Evolutionary conservation across 2,329 filamentous ascomycete species (phyloP).

Genomic region (Cladosporium sp.): DNA sequence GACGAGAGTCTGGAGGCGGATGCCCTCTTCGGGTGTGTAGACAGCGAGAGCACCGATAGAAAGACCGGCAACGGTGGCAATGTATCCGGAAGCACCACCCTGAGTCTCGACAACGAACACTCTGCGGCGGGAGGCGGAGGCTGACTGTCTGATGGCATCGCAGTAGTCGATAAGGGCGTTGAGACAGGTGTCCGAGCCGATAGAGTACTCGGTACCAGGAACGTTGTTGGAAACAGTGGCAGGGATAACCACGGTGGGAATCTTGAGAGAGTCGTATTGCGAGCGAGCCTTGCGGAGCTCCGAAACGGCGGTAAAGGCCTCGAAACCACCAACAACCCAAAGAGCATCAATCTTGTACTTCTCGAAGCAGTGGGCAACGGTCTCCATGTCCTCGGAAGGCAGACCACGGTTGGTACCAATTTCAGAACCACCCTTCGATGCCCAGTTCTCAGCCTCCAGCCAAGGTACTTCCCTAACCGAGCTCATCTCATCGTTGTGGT

Average conservation of each 20-base stretch:
- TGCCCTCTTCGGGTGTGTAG: slow-evolving; percentile 95
- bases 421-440: slow-evolving; percentile 92
- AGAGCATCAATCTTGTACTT: slow-evolving; percentile 86
- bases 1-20: slow-evolving; percentile 88
- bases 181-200: slow-evolving; percentile 93
- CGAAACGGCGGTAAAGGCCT: slow-evolving; percentile 88
- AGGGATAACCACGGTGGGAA: slow-evolving; percentile 84
- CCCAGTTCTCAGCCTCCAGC: slow-evolving; percentile 94
- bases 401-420: slow-evolving; percentile 96
- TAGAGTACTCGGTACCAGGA: slow-evolving; percentile 92
- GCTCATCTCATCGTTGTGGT: slow-evolving; percentile 76
- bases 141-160: slow-evolving; percentile 95
- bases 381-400: slow-evolving; percentile 79
- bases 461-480: slow-evolving; percentile 83
- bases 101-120: slow-evolving; percentile 99
- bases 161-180: slow-evolving; percentile 95
- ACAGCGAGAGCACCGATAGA: slow-evolving; percentile 89
- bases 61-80: slow-evolving; percentile 84
- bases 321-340: slow-evolving; percentile 86
- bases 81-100: slow-evolving; percentile 88
- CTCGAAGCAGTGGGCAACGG: slow-evolving; percentile 76
- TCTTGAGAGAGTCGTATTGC: slow-evolving; percentile 79
- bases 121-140: slow-evolving; percentile 83
- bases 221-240: slow-evolving; percentile 99
- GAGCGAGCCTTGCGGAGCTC: slow-evolving; percentile 78